phyloP scores from a whole-genome alignment of 148 eudicot species.

The Arbutus unedo region DNA sequence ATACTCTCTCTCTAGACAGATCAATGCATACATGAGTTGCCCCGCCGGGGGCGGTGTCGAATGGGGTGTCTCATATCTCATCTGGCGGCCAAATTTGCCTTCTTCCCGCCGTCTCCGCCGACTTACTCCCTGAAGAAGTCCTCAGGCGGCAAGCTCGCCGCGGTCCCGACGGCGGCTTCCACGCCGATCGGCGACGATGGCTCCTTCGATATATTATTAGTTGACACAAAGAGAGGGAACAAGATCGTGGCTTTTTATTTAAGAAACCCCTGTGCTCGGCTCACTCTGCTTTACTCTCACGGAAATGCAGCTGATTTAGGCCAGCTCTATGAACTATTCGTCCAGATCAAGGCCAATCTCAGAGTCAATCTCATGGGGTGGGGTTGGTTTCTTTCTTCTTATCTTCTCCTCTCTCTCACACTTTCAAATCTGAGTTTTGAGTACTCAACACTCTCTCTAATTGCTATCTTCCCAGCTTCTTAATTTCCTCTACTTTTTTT shows the following conservation, averaged over 20 bases:
- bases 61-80: slow-evolving; percentile 87
- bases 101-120: slow-evolving; percentile 88
- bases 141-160: slow-evolving; percentile 61
- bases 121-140: slow-evolving; percentile 74
- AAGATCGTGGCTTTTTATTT: slow-evolving; percentile 84
- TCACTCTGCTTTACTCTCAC: slow-evolving; percentile 86
- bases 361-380: slow-evolving; percentile 94
- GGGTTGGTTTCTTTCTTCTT: too few relatives aligned
- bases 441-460: background rate
- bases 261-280: slow-evolving; percentile 75
- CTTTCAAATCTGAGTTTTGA: background rate
- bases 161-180: slow-evolving; percentile 61
- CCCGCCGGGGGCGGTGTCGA: slow-evolving; percentile 18
- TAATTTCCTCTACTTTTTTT: background rate
- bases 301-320: slow-evolving; percentile 99
- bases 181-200: slow-evolving; percentile 50
- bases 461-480: background rate
- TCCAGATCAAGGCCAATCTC: slow-evolving; percentile 93
- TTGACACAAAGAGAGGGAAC: slow-evolving; percentile 75
- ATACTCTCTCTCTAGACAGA: too few relatives aligned
- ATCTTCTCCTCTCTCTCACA: background rate
- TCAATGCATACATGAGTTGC: too few relatives aligned
- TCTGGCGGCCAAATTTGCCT: slow-evolving; percentile 85
- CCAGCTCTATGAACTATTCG: slow-evolving; percentile 87
- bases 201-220: slow-evolving; percentile 53